Evolutionary conservation across 805 yeast genomes (phyloP).

Genomic region (Cyberlindnera samutprakarnensis): DNA sequence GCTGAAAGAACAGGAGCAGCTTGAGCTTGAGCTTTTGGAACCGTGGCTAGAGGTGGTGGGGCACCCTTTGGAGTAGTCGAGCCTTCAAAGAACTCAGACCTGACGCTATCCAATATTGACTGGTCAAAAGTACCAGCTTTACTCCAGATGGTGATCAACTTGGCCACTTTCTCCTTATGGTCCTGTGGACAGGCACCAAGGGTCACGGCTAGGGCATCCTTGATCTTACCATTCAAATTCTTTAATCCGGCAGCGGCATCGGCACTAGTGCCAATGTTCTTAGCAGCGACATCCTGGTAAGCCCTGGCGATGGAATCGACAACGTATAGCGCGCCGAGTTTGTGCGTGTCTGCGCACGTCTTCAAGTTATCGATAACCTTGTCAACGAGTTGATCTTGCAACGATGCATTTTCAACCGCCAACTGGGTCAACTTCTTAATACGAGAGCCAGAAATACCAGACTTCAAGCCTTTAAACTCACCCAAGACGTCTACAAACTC

Average conservation of each 20-base stretch:
- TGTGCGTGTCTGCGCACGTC: slow-evolving; percentile 70
- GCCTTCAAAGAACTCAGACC: slow-evolving; percentile 46
- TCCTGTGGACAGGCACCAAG: slow-evolving; percentile 46
- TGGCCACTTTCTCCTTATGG: slow-evolving; percentile 67
- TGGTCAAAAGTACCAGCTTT: slow-evolving; percentile 71
- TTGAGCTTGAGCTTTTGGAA: background rate
- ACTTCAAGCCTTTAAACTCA: slow-evolving; percentile 45
- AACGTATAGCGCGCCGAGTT: slow-evolving; percentile 85
- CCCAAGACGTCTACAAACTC: slow-evolving; percentile 34
- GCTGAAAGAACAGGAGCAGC: slow-evolving; percentile 26
- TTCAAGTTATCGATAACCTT: slow-evolving; percentile 60
- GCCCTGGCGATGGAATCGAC: slow-evolving; percentile 90
- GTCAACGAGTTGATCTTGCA: slow-evolving; percentile 40
- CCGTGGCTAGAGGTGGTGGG: slow-evolving; percentile 33
- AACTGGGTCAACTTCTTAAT: slow-evolving; percentile 77
- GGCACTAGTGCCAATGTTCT: slow-evolving; percentile 61
- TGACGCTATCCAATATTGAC: slow-evolving; percentile 44
- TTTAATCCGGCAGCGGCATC: slow-evolving; percentile 73
- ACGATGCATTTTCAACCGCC: slow-evolving; percentile 52
- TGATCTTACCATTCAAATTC: slow-evolving; percentile 57
- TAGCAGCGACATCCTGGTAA: slow-evolving; percentile 66
- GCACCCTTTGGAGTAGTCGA: slow-evolving; percentile 64
- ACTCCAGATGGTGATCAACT: slow-evolving; percentile 89
- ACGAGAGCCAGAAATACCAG: slow-evolving; percentile 95
- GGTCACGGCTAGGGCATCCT: slow-evolving; percentile 55